phyloP scores from a whole-genome alignment of 106 monocot genomes.

The Dendrobium huoshanense region DNA sequence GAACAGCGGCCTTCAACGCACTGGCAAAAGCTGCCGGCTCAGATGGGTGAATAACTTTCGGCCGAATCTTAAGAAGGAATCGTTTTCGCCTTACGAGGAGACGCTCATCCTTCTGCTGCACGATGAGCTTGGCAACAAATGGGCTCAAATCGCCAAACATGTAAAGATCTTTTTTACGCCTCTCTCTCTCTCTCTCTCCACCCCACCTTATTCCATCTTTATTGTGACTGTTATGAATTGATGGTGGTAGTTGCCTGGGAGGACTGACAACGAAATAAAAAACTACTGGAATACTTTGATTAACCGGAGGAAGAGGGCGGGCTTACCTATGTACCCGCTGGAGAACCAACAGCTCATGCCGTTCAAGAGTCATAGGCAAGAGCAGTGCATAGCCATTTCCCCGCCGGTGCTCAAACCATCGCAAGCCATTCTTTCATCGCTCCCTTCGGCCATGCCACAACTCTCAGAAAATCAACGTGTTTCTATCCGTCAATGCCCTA shows the following conservation, averaged over 20 bases:
- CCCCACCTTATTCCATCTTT: not conserved
- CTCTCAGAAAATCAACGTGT: not conserved
- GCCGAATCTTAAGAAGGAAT: conserved; percentile 63
- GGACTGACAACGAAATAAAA: conserved; percentile 82
- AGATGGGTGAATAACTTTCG: conserved; percentile 69
- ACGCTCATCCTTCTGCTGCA: conserved; percentile 57
- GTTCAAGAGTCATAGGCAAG: not conserved
- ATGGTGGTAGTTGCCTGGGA: conserved; percentile 42
- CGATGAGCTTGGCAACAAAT: conserved; percentile 64
- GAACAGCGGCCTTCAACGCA: conserved; percentile 46
- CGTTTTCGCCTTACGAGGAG: conserved; percentile 67
- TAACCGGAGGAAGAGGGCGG: conserved; percentile 47
- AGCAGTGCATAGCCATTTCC: not conserved
- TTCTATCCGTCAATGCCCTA: not conserved
- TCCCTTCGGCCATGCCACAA: not conserved
- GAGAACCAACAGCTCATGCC: conserved; percentile 14
- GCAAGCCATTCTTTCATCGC: not conserved
- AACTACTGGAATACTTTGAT: conserved; percentile 73
- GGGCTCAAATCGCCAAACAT: conserved; percentile 72
- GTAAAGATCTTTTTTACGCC: conserved; percentile 3
- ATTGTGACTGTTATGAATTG: not conserved
- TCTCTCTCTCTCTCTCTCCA: not conserved
- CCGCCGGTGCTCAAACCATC: not conserved
- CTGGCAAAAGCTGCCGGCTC: conserved; percentile 79
- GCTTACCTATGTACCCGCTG: conserved; percentile 45